phyloP scores from a whole-genome alignment of 2,329 filamentous ascomycete species.

The Exophiala sp. region DNA sequence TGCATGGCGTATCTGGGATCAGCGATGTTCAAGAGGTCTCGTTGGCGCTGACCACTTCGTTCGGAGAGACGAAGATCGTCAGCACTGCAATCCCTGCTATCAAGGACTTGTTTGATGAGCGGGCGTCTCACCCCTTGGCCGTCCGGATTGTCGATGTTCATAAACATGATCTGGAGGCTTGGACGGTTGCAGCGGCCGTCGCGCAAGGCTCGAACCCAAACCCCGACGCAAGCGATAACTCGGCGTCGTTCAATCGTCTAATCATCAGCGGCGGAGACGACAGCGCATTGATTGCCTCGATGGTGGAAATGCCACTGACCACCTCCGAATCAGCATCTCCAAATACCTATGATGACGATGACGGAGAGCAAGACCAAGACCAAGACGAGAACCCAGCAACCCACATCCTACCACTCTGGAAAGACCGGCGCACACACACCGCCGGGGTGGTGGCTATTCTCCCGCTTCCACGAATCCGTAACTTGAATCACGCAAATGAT shows the following conservation, averaged over 20 bases:
- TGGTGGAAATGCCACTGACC: slow-evolving; percentile 27
- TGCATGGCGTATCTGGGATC: slow-evolving; percentile 10
- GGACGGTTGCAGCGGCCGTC: slow-evolving; percentile 65
- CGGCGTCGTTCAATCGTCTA: not conserved
- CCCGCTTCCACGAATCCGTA: slow-evolving; percentile 49
- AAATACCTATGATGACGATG: too few species aligned
- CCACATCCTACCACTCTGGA: slow-evolving; percentile 28
- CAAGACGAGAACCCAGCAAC: too few species aligned
- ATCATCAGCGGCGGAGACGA: slow-evolving; percentile 66
- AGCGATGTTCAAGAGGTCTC: slow-evolving; percentile 13
- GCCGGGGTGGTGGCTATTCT: slow-evolving; percentile 85
- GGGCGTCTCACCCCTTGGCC: slow-evolving; percentile 16
- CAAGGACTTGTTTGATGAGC: slow-evolving; percentile 24
- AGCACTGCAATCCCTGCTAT: slow-evolving; percentile 36
- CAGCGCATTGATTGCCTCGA: slow-evolving; percentile 44
- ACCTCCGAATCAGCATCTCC: too few species aligned
- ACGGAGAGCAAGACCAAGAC: too few species aligned
- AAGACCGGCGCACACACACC: slow-evolving; percentile 55
- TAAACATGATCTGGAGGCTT: slow-evolving; percentile 59
- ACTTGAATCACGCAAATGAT: not conserved
- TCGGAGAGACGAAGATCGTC: slow-evolving; percentile 26
- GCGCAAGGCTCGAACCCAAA: too few species aligned
- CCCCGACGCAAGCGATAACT: not conserved
- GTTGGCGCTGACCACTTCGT: slow-evolving; percentile 38
- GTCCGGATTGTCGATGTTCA: slow-evolving; percentile 32